Base-by-base conservation (phyloP, 1,284 basidiomycete genomes). In the Melanopsichium pennsylvanicum region DNA sequence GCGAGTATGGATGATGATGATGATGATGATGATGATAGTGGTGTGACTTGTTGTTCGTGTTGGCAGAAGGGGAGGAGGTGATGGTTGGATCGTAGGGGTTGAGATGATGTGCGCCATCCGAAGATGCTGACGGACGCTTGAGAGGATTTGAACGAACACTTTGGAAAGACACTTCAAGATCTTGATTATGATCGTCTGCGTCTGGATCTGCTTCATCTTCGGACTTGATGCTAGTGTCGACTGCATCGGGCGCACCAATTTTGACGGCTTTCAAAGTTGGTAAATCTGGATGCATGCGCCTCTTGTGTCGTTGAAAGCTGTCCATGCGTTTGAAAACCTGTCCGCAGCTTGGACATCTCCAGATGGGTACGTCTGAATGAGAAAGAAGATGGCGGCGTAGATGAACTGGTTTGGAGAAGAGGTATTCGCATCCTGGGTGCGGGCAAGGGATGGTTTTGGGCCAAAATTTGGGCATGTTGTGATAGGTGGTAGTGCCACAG, bases 281-380 rank as follows among this genome's bases (percentile, higher is more conserved):
- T 43, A 50, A 35, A 22, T 67, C 45, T 2, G 57, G 57, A 43
- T 67, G 63, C 40, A 67, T 67, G 29, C 63, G 64, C 27, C 63
- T 69, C 54, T 58, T 69, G 64, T 69, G 64, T 1, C 64, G 35
- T 29, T 69, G 64, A n/a, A 69, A 69, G 46, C 64, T 69, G 18
- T 69, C 64, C 42, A 69, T 69, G 26, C 64, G 64, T 19, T 69
- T 69, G 55, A 69, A 69, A 31, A 62, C 50, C 21, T 62, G 58
- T 29, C 45, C 45, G 49, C 64, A 69, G 37, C 59, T 46, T 19
- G 64, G 64, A 13, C 64, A 69, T 23, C 40, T 57, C 64, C 64
- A 69, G 2, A 62, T 42, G 19, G 59, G 31, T 25, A 54, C 46
- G 35, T 62, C 49, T n/a, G 64, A 69, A 19, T 69, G 64, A 11